Evolutionary conservation across 1,284 basidiomycete genomes (phyloP).

Genomic region (Tremellales sp.): DNA sequence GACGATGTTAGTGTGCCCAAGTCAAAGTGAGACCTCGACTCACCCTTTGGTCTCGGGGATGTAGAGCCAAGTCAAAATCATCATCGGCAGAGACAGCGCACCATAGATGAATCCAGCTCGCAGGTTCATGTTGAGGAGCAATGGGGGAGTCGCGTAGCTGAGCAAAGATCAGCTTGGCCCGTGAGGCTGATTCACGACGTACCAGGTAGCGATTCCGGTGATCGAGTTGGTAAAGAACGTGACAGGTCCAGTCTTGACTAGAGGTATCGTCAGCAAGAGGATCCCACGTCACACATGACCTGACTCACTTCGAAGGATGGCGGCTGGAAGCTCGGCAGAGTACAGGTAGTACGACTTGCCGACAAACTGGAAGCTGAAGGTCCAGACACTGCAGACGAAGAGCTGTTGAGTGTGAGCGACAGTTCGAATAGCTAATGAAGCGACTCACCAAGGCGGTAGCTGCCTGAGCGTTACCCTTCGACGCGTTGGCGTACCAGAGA

Average conservation of each 20-base stretch:
- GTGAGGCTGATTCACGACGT: conserved; percentile 8
- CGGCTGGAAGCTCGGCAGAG: conserved; percentile 13
- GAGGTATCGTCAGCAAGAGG: too few relatives aligned
- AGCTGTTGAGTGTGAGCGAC: conserved; percentile 3
- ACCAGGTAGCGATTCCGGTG: conserved; percentile 7
- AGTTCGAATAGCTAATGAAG: not conserved
- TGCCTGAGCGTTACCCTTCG: conserved; percentile 6
- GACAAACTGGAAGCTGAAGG: conserved; percentile 3
- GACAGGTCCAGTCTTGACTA: conserved; percentile 15
- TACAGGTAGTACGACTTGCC: conserved; percentile 12
- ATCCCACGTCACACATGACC: not conserved
- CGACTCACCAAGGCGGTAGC: not conserved
- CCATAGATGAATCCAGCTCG: conserved; percentile 12
- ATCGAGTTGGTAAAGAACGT: conserved; percentile 8
- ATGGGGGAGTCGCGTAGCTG: conserved; percentile 13
- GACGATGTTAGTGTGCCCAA: too few relatives aligned
- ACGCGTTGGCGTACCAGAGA: conserved; percentile 6
- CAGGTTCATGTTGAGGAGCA: conserved; percentile 9
- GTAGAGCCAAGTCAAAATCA: not conserved
- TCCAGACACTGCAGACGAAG: conserved; percentile 10
- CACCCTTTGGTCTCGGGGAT: conserved; percentile 7
- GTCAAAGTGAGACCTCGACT: too few relatives aligned
- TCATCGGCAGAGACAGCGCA: conserved; percentile 2
- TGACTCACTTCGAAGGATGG: conserved; percentile 9
- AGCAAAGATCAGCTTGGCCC: not conserved